phyloP scores from a whole-genome alignment of 768 basidiomycete genomes.

The Tephrocybe sp. region DNA sequence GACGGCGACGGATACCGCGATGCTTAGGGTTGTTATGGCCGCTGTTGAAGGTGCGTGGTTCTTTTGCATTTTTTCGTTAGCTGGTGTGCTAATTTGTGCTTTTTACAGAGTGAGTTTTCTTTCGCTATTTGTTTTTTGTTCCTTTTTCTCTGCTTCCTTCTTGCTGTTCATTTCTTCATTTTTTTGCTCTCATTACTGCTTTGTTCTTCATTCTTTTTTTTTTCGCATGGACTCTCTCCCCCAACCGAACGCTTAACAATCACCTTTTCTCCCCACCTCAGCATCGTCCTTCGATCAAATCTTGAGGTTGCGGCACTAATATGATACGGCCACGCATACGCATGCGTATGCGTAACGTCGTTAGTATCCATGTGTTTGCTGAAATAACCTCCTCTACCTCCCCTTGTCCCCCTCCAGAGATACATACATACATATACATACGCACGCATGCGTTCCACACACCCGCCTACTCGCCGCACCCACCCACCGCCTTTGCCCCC shows the following conservation, averaged over 20 bases:
- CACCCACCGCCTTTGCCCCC: constrained; percentile 9
- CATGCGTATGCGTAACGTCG: too few relatives aligned
- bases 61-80: background rate
- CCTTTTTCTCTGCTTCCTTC: constrained; percentile 14
- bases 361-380: constrained; percentile 15
- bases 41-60: constrained; percentile 82
- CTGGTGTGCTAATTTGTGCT: constrained; percentile 6
- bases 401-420: background rate
- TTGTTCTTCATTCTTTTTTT: constrained; percentile 8
- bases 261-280: constrained; percentile 31
- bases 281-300: constrained; percentile 67
- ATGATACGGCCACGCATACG: constrained; percentile 32
- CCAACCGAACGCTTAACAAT: constrained; percentile 29
- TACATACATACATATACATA: background rate
- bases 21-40: constrained; percentile 91
- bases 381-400: constrained; percentile 1
- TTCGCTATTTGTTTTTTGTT: constrained; percentile 22
- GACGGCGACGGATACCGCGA: constrained; percentile 86
- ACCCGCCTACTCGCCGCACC: too few relatives aligned
- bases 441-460: background rate
- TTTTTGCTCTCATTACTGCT: constrained; percentile 14
- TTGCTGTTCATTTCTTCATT: constrained; percentile 20
- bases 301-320: constrained; percentile 66
- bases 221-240: constrained; percentile 5
- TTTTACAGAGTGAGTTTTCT: constrained; percentile 61